Percentiles rank a stretch among this genome's conserved stretches.
Evolutionary conservation across 2,329 filamentous ascomycete species (phyloP).

Genomic region (Cadophora luteo-olivacea): DNA sequence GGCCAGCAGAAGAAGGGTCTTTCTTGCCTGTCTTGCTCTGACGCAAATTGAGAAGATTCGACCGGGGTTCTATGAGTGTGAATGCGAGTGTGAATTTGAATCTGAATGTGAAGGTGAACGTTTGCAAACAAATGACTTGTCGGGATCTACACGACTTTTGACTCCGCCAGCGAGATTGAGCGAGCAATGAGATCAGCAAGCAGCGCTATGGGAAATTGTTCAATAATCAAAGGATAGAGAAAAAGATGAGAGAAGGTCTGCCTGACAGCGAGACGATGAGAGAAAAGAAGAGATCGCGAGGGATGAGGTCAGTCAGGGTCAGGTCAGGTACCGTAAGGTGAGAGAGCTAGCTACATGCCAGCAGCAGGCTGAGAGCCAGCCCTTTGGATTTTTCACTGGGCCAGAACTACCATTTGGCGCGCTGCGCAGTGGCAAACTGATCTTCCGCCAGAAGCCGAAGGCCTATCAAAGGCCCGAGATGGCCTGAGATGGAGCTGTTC

Average conservation of each 20-base stretch:
- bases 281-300: slow-evolving; percentile 8
- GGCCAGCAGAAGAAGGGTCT: slow-evolving; percentile 10
- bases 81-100: background rate
- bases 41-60: slow-evolving; percentile 1
- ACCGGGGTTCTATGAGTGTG: background rate
- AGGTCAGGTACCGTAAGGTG: background rate
- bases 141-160: slow-evolving; percentile 16
- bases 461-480: slow-evolving; percentile 9
- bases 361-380: slow-evolving; percentile 1
- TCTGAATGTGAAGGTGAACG: background rate
- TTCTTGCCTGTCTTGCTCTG: background rate
- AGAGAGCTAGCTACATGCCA: slow-evolving; percentile 2
- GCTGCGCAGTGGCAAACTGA: background rate
- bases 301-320: background rate
- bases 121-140: background rate
- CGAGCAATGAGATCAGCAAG: background rate
- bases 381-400: background rate
- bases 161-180: slow-evolving; percentile 3
- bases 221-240: slow-evolving; percentile 1
- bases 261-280: background rate
- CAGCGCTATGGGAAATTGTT: background rate
- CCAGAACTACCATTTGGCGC: background rate
- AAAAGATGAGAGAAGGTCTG: background rate
- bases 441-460: background rate
- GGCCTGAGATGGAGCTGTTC: background rate